Percentiles rank a stretch among this genome's conserved stretches.
These are phyloP conservation scores for Geranium rotundifolium DNA, from an alignment of 345 rosid species.

Conservation along the genomic window DNA sequence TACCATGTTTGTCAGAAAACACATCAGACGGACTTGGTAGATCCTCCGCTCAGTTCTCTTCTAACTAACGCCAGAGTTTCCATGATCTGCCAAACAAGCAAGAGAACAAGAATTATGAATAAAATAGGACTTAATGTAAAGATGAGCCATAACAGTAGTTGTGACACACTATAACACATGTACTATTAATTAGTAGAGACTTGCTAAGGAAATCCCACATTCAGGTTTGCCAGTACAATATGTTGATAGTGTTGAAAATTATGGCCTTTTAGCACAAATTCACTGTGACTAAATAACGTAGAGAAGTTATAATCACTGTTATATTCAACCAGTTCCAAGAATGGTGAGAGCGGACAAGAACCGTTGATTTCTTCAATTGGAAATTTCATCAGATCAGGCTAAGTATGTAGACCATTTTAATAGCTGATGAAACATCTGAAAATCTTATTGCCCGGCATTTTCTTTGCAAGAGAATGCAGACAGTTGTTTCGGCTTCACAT, in stretches of 20 bases:
- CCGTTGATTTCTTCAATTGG: no score
- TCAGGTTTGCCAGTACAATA: background rate
- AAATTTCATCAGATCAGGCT: background rate
- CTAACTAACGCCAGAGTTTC: slow-evolving; percentile 75
- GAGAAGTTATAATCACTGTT: no score
- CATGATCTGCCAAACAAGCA: slow-evolving; percentile 42
- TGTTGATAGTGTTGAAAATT: no score
- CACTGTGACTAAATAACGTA: no score
- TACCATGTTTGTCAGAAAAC: background rate
- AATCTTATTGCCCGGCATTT: background rate
- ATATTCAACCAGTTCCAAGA: no score
- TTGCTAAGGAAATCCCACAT: no score
- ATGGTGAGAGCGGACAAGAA: no score
- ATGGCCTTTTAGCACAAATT: no score
- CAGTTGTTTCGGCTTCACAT: no score
- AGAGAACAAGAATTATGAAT: slow-evolving; percentile 2
- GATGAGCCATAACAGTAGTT: background rate
- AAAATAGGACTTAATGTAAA: background rate
- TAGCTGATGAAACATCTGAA: background rate
- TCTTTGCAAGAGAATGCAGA: background rate
- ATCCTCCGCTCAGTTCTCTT: slow-evolving; percentile 68
- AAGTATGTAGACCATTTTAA: background rate
- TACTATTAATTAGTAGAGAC: no score
- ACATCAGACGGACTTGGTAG: slow-evolving; percentile 20
- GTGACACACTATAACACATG: background rate